A percentile compares a stretch with the other conserved stretches of the same genome.
Evolutionary conservation across 202 grass and related monocot species (phyloP).

Genomic region (Setaria viridis): DNA sequence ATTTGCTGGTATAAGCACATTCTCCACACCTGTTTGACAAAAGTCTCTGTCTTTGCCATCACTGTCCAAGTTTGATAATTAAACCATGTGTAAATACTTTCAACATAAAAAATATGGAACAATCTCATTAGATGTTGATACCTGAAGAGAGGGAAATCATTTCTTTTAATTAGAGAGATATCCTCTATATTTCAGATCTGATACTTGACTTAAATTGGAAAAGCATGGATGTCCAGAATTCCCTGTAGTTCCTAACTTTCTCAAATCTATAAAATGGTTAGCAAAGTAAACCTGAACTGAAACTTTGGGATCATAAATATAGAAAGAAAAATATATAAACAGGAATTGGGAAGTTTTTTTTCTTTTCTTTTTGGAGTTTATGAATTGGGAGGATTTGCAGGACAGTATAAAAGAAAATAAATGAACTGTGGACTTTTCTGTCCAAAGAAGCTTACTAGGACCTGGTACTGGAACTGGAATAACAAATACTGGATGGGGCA

Average conservation of each 20-base stretch:
- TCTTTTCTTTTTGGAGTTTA: neutral
- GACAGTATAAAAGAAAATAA: neutral
- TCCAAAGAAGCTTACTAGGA: neutral
- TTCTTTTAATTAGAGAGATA: slow-evolving; percentile 19
- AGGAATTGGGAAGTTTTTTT: neutral
- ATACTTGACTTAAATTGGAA: slow-evolving; percentile 14
- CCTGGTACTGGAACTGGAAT: neutral
- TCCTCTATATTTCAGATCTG: neutral
- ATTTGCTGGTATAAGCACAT: neutral
- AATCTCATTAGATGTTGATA: neutral
- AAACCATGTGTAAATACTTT: slow-evolving; percentile 21
- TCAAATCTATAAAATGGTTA: neutral
- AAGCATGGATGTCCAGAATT: neutral
- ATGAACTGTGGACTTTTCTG: neutral
- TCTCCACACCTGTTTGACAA: neutral
- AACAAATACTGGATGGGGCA: neutral
- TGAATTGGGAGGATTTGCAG: neutral
- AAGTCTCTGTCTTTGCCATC: neutral
- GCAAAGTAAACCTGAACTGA: neutral
- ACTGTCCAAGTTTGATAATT: neutral
- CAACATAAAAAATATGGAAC: slow-evolving; percentile 5
- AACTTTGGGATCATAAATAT: neutral
- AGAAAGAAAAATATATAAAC: slow-evolving; percentile 11
- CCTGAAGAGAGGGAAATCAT: neutral
- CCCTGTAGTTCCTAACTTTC: neutral